phyloP scores from a whole-genome alignment of 257 asterid genomes.

The Cynanchum wilfordii region DNA sequence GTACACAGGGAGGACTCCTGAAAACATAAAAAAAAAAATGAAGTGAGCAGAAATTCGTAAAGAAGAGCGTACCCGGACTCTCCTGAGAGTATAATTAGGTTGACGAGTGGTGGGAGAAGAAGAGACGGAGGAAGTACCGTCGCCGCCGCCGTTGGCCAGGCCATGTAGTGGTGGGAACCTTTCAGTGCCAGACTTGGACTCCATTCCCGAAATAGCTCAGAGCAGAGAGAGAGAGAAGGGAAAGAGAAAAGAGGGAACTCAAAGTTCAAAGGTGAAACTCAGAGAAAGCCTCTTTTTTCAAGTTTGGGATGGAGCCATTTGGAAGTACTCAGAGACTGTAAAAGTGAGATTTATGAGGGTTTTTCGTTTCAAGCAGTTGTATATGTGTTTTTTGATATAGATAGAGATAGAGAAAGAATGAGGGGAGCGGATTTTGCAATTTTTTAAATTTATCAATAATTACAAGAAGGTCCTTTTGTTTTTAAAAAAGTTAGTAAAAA shows the following conservation, averaged over 20 bases:
- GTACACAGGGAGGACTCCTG: not conserved
- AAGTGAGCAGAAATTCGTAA: not conserved
- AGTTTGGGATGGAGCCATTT: not conserved
- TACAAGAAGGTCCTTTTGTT: too few species aligned
- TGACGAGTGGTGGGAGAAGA: conserved; percentile 25
- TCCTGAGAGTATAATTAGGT: conserved; percentile 43
- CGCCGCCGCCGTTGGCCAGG: conserved; percentile 28
- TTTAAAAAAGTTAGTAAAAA: too few species aligned
- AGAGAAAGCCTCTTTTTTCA: not conserved
- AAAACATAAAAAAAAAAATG: not conserved
- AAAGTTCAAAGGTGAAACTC: not conserved
- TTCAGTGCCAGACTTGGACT: conserved; percentile 35
- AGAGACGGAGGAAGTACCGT: conserved; percentile 7
- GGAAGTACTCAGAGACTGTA: not conserved
- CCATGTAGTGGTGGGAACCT: conserved; percentile 18
- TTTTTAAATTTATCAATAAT: not conserved
- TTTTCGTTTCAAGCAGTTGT: not conserved
- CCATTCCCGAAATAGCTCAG: conserved; percentile 33
- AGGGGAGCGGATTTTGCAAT: not conserved
- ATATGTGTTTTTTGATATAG: not conserved
- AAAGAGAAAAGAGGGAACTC: not conserved
- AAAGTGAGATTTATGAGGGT: not conserved
- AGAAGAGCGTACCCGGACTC: conserved; percentile 26
- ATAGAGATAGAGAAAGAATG: not conserved
- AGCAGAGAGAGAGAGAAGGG: not conserved